Evolutionary conservation across 148 eudicot species (phyloP), one percentile per base, ranked within the genome.

Genomic region (Heliosperma pusillum): DNA sequence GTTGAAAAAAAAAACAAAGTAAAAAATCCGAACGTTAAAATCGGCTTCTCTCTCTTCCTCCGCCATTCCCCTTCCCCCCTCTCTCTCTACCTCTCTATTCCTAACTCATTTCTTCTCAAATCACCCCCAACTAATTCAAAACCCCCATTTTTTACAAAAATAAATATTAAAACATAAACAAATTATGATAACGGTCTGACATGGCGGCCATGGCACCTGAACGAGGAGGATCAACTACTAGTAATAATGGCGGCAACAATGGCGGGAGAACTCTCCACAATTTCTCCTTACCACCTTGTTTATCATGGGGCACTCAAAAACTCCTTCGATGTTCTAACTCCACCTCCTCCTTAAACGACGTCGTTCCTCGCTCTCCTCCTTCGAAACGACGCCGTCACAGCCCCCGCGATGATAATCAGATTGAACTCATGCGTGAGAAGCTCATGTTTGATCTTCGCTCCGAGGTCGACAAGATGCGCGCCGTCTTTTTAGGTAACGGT

Each of bases 401-500:
- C 0, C 21, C 73, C 2, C 67, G 76, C 12, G 83, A 52, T 47
- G 81, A 59, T 8, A 83, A 79, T 30, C 74, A 83, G 63, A 89
- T 90, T 70, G 90, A 87, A 10, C 89, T 84, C 33, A 78, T 86
- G n/a, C 79, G 91, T 40, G 83, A 80, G 87, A 89, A 88, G 74
- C 86, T 90, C 75, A 82, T 90, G 83, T 36, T 85, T 77, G 93
- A 93, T 84, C 82, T 93, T 30, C 90, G 84, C 57, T 83, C 88
- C 27, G 91, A 81, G 76, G 90, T 88, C 36, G 97, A 86, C 30
- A 83, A 85, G 77, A 80, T 90, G 78, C 86, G 84, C 65, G 82
- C 79, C 29, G 82, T 80, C 73, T 26, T 71, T 36, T 36, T 36
- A 36, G 42, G 42, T 36, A 36, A 36, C 3, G 56, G 60, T 0